Evolutionary conservation across 202 grass and related monocot species (phyloP).

Genomic region (Saccharum hybrid): DNA sequence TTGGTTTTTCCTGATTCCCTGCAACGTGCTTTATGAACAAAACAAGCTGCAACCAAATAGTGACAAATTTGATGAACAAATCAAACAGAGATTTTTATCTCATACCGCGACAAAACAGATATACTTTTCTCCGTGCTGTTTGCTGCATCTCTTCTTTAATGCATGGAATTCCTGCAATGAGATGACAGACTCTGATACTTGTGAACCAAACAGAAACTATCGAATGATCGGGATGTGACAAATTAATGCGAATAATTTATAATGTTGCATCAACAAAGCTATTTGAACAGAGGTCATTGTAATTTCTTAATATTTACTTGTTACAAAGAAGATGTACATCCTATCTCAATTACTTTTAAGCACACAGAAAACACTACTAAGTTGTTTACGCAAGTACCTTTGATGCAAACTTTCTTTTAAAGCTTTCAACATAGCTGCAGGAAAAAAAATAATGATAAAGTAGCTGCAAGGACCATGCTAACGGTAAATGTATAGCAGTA

Average conservation of each 20-base stretch:
- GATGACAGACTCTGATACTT: constrained; percentile 29
- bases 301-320: constrained; percentile 14
- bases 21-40: constrained; percentile 32
- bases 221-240: constrained; percentile 31
- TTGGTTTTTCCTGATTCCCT: constrained; percentile 11
- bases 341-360: constrained; percentile 25
- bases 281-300: background rate
- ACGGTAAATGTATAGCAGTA: background rate
- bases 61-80: constrained; percentile 4
- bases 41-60: constrained; percentile 19
- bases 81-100: constrained; percentile 18
- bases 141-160: constrained; percentile 65
- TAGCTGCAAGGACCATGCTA: constrained; percentile 27
- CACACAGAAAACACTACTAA: constrained; percentile 29
- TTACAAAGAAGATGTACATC: background rate
- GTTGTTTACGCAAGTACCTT: constrained; percentile 50
- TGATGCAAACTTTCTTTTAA: constrained; percentile 72
- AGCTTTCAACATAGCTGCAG: constrained; percentile 65
- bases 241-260: background rate
- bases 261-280: background rate
- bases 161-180: constrained; percentile 69
- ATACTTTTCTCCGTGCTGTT: constrained; percentile 64
- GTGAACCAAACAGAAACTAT: constrained; percentile 39
- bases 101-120: constrained; percentile 74
- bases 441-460: background rate